These are phyloP conservation scores for Kwoniella dendrophila DNA, from an alignment of 768 basidiomycete genomes.

Conservation along the genomic window DNA sequence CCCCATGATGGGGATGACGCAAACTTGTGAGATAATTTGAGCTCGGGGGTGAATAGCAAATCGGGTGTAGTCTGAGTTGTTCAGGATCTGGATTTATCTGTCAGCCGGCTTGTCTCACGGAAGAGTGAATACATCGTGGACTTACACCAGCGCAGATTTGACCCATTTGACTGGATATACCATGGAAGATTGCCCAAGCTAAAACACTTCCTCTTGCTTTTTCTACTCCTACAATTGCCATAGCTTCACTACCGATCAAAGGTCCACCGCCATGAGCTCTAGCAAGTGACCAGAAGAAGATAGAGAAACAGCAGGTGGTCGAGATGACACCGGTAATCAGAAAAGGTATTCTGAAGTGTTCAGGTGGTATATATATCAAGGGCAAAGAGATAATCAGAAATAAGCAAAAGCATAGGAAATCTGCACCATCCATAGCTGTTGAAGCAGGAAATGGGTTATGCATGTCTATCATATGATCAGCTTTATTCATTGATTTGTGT, in stretches of 20 bases:
- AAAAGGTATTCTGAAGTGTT: constrained; percentile 45
- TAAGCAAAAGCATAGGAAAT: constrained; percentile 43
- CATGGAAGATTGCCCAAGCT: constrained; percentile 47
- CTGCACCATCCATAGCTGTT: constrained; percentile 39
- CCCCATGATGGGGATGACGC: constrained; percentile 31
- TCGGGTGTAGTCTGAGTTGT: constrained; percentile 45
- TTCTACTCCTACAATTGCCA: constrained; percentile 26
- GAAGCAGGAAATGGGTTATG: constrained; percentile 36
- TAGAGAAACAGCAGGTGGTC: constrained; percentile 30
- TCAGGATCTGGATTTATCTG: constrained; percentile 29
- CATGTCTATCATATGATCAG: constrained; percentile 31
- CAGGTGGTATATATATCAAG: constrained; percentile 38
- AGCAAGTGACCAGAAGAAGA: constrained; percentile 41
- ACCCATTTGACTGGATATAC: constrained; percentile 36
- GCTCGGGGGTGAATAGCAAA: constrained; percentile 39
- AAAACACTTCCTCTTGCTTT: constrained; percentile 33
- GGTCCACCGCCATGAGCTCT: constrained; percentile 41
- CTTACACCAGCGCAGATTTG: constrained; percentile 33
- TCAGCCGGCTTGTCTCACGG: background rate
- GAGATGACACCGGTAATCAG: constrained; percentile 31
- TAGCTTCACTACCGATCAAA: constrained; percentile 25
- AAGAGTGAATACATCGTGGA: background rate
- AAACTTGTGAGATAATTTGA: constrained; percentile 29
- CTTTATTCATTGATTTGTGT: background rate
- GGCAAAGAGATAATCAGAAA: constrained; percentile 43